Conservation (phyloP, 2,329 filamentous ascomycete species). For the Sarocladiaceae sp. region DNA sequence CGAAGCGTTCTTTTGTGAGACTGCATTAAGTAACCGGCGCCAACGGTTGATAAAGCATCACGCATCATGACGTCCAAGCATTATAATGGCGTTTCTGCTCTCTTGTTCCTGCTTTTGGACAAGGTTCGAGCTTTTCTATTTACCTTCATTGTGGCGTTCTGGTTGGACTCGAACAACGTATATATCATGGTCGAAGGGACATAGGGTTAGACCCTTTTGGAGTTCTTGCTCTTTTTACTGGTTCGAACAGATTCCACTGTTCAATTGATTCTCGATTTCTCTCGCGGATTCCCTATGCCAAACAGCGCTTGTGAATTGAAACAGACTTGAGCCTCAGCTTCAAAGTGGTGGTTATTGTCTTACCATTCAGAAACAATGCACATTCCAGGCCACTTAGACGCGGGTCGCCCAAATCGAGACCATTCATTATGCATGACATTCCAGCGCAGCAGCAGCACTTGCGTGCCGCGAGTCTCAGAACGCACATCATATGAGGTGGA, state of each 20-base stretch:
- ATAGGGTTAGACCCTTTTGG: background rate
- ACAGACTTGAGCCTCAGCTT: background rate
- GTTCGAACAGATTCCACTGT: too few relatives aligned
- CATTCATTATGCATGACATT: background rate
- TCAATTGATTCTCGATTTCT: background rate
- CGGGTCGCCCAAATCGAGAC: too few relatives aligned
- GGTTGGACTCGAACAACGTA: background rate
- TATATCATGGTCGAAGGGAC: background rate
- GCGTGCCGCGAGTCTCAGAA: background rate
- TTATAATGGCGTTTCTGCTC: background rate
- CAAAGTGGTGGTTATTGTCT: background rate
- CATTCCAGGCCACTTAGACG: background rate
- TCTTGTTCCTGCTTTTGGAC: background rate
- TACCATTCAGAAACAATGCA: background rate
- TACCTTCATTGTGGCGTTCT: background rate
- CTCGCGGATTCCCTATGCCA: background rate
- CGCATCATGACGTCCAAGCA: slow-evolving; percentile 1
- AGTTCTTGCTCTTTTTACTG: background rate
- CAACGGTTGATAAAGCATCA: slow-evolving; percentile 1
- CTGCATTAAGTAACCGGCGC: background rate
- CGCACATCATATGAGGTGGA: background rate
- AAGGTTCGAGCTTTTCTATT: background rate
- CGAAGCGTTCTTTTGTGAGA: background rate
- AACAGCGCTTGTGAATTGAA: background rate
- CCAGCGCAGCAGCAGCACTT: background rate